Evolutionary conservation across 2,329 filamentous ascomycete species (phyloP).

Genomic region (Monilinia vaccinii-corymbosi): DNA sequence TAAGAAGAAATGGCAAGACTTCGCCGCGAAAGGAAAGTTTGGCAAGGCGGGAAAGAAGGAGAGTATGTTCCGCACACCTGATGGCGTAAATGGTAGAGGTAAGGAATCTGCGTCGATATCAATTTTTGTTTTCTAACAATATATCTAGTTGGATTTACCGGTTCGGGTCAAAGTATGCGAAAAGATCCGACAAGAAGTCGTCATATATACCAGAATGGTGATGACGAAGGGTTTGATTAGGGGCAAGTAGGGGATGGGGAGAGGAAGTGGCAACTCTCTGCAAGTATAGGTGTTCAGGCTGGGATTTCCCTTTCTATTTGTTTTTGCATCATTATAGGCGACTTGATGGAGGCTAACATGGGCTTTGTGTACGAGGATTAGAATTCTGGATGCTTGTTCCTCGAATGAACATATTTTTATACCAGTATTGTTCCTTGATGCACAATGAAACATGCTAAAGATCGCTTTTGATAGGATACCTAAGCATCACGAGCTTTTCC

Average conservation of each 20-base stretch:
- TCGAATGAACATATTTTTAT: slow-evolving; percentile 17
- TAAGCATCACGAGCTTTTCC: neutral
- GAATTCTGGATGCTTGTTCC: slow-evolving; percentile 13
- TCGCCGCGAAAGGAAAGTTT: slow-evolving; percentile 67
- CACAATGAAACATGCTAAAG: slow-evolving; percentile 13
- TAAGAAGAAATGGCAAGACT: slow-evolving; percentile 93
- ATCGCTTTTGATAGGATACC: slow-evolving; percentile 11
- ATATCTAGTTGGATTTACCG: slow-evolving; percentile 78
- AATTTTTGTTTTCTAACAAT: slow-evolving; percentile 25
- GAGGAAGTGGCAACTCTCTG: slow-evolving; percentile 30
- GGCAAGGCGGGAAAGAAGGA: slow-evolving; percentile 68
- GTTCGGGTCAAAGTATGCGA: slow-evolving; percentile 90
- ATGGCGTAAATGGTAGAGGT: slow-evolving; percentile 82
- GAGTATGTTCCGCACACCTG: slow-evolving; percentile 93
- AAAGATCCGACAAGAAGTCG: slow-evolving; percentile 77
- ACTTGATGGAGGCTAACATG: slow-evolving; percentile 37
- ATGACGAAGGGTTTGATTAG: slow-evolving; percentile 43
- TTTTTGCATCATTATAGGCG: slow-evolving; percentile 12
- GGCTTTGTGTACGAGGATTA: slow-evolving; percentile 15
- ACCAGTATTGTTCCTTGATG: slow-evolving; percentile 1
- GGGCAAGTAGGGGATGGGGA: neutral
- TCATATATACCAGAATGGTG: slow-evolving; percentile 75
- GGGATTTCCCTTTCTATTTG: slow-evolving; percentile 24
- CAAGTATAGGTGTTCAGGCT: slow-evolving; percentile 29
- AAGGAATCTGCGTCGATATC: slow-evolving; percentile 24